These are phyloP conservation scores for Metschnikowia shivogae DNA, from an alignment of 805 yeast genomes.

Conservation along the genomic window DNA sequence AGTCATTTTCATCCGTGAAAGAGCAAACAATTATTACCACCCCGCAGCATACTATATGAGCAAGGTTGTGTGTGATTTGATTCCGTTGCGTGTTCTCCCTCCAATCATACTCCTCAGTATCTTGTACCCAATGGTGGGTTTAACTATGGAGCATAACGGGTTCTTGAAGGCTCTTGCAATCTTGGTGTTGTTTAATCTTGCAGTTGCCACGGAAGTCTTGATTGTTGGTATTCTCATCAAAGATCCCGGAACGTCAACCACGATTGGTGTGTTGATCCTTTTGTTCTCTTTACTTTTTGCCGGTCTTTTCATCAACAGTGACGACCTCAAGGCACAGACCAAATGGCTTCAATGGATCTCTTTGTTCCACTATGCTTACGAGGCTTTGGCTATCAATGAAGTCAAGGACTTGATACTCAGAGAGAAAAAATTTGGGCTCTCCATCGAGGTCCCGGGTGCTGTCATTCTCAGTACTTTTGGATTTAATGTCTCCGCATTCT, in stretches of 20 bases:
- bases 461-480: constrained; percentile 95
- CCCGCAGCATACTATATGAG: constrained; percentile 83
- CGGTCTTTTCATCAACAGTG: constrained; percentile 87
- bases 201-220: constrained; percentile 79
- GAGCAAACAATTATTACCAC: constrained; percentile 90
- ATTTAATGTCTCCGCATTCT: constrained; percentile 73
- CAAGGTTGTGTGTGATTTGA: constrained; percentile 82
- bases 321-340: constrained; percentile 48
- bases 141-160: constrained; percentile 72
- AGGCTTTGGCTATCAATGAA: constrained; percentile 87
- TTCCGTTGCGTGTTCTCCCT: constrained; percentile 92
- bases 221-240: constrained; percentile 83
- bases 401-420: constrained; percentile 78
- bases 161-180: constrained; percentile 66
- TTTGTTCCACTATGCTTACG: constrained; percentile 93
- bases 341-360: constrained; percentile 80
- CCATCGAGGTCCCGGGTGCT: constrained; percentile 97
- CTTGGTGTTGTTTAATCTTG: constrained; percentile 77
- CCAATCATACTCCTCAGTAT: constrained; percentile 78
- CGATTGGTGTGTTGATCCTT: constrained; percentile 78
- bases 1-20: constrained; percentile 83
- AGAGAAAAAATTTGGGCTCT: constrained; percentile 87
- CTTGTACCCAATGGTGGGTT: constrained; percentile 85
- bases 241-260: constrained; percentile 89
- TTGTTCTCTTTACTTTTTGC: constrained; percentile 87